Evolutionary conservation across 2,329 filamentous ascomycete genomes (phyloP), one percentile per base, ranked within the genome.

Genomic region (Hypocreales sp.): DNA sequence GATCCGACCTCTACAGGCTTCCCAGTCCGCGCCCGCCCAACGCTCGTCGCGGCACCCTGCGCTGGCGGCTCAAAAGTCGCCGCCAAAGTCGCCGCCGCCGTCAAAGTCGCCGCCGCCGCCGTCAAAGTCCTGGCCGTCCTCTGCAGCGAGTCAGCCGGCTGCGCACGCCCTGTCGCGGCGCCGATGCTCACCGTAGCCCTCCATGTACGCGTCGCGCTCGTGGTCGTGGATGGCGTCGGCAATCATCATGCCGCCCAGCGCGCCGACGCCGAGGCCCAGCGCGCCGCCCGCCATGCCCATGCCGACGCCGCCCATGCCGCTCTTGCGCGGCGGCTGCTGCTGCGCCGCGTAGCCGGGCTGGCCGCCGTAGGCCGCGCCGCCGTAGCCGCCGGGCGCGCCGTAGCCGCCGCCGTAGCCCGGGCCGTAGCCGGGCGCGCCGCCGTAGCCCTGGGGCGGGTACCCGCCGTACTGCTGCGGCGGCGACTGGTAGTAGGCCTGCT

Each of bases 201-300:
- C 50, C 22, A 54, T 40, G 30, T 64, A 76, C 17, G 67, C 65
- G 5, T 70, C 59, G 33, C 76, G 54, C 37, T 79, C 52, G 25
- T 64, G 47, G 34, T 75, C 68, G 30, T 79, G 55, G 27, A 86
- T 61, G 2, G 75, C 74, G 43, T 78, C 61, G 3, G 64, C 75
- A 18, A 92, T 51, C 41, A 92, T 35, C 35, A 72, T 67, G 30
- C 84, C 84, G 40, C 83, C 86, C 1, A 93, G 42, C 46, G 93
- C 45, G 50, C 84, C 84, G 36, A 78, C 84, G 39, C 83, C 84
- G 4, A 81, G 51, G 56, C 84, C 84, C 23, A 92, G 57, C 14
- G 80, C 80, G 27, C 75, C 82, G 25, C 80, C 82, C 2, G 64
- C 70, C 55, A 87, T 47, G 19, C 38, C 38, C 40, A 47, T 40